A percentile compares a stretch with the other conserved stretches of the same genome.
Evolutionary conservation across 768 basidiomycete genomes (phyloP).

Genomic region (Ramaria sp.): DNA sequence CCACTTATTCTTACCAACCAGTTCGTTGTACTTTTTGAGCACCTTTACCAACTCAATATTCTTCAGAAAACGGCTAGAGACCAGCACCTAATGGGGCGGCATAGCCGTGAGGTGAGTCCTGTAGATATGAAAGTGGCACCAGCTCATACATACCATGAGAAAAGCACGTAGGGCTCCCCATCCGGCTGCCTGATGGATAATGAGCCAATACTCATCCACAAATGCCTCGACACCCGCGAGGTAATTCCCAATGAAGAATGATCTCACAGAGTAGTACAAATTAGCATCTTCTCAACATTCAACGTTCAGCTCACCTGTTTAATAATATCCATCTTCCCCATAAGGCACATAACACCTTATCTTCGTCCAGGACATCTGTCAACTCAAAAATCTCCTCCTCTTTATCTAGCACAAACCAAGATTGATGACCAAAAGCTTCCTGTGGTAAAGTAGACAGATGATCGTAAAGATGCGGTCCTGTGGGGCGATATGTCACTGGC

Average conservation of each 20-base stretch:
- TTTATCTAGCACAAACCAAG: slow-evolving; percentile 58
- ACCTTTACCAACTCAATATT: slow-evolving; percentile 38
- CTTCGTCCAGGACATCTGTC: slow-evolving; percentile 61
- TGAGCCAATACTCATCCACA: slow-evolving; percentile 48
- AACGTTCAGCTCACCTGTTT: slow-evolving; percentile 32
- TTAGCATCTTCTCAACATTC: background rate
- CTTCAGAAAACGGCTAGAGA: slow-evolving; percentile 43
- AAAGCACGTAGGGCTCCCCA: slow-evolving; percentile 52
- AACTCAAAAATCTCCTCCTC: slow-evolving; percentile 71
- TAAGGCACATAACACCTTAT: slow-evolving; percentile 69
- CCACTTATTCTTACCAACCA: slow-evolving; percentile 39
- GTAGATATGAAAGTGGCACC: background rate
- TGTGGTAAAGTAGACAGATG: slow-evolving; percentile 48
- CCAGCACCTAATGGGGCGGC: slow-evolving; percentile 33
- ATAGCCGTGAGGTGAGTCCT: background rate
- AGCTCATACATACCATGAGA: slow-evolving; percentile 36
- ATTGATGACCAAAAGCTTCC: slow-evolving; percentile 51
- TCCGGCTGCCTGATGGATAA: slow-evolving; percentile 63
- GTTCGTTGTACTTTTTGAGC: slow-evolving; percentile 43
- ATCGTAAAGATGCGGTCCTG: slow-evolving; percentile 57
- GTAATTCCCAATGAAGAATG: slow-evolving; percentile 45
- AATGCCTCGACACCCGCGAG: slow-evolving; percentile 42
- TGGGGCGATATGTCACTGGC: slow-evolving; percentile 49
- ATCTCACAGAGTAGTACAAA: slow-evolving; percentile 23
- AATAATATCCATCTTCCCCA: slow-evolving; percentile 70